These are phyloP conservation scores for Fusarium brachygibbosum DNA, from an alignment of 2,329 filamentous ascomycete species.

Conservation along the genomic window DNA sequence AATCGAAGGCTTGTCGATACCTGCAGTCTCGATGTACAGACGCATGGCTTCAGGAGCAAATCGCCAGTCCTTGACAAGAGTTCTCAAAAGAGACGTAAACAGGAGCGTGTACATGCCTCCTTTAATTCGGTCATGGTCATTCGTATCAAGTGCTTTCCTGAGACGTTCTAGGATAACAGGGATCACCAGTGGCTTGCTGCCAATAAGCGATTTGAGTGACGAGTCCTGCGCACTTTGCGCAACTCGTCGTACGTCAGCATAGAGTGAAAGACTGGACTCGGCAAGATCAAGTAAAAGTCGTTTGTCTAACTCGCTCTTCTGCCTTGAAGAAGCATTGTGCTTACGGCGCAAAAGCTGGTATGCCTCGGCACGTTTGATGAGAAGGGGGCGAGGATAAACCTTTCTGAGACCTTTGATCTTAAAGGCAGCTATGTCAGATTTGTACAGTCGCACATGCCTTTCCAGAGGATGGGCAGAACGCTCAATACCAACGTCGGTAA, in stretches of 20 bases:
- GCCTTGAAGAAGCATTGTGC: slow-evolving; percentile 89
- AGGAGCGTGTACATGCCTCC: slow-evolving; percentile 92
- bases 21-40: slow-evolving; percentile 89
- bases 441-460: slow-evolving; percentile 84
- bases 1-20: slow-evolving; percentile 93
- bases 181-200: slow-evolving; percentile 88
- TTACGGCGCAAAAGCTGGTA: slow-evolving; percentile 95
- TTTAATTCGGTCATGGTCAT: slow-evolving; percentile 93
- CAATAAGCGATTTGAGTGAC: slow-evolving; percentile 90
- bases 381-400: slow-evolving; percentile 89
- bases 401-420: slow-evolving; percentile 95
- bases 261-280: slow-evolving; percentile 88
- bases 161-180: slow-evolving; percentile 86
- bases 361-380: slow-evolving; percentile 91
- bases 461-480: slow-evolving; percentile 94
- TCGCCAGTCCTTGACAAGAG: slow-evolving; percentile 91
- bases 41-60: slow-evolving; percentile 92
- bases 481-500: slow-evolving; percentile 97
- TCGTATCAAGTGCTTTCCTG: slow-evolving; percentile 80
- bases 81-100: slow-evolving; percentile 89
- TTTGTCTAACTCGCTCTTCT: slow-evolving; percentile 92
- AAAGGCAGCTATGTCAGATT: slow-evolving; percentile 89
- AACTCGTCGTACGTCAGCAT: slow-evolving; percentile 94
- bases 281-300: slow-evolving; percentile 86
- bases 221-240: slow-evolving; percentile 94